Evolutionary conservation across 1,139 yeast genomes (phyloP), one percentile per base, ranked within the genome.

Genomic region (Taphrina deformans): DNA sequence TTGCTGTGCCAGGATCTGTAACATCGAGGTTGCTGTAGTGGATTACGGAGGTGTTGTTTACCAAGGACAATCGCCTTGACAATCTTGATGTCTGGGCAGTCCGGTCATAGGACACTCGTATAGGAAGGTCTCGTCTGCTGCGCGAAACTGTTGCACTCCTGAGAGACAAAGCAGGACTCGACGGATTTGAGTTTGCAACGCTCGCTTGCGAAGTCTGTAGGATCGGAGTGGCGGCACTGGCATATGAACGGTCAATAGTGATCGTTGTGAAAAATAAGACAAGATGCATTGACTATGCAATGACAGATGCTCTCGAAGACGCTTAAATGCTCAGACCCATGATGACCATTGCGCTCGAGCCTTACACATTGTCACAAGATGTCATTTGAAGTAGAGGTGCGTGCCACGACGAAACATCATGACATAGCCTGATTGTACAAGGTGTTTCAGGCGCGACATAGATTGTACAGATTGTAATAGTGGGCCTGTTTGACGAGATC

Each of bases 171-270:
- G 35, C 9, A 48, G 53, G 23, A 27, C 33, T 16, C 26, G n/a
- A n/a, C 53, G 53, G 12, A 29, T 14, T 16, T 27, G 33, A 48
- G 35, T 7, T 16, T 18, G 53, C 6, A 48, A 5, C 14, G 53
- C 53, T 29, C 35, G 21, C 16, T 48, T 48, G 33, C 53, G 53
- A 26, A 48, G 53, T 12, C 33, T 33, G 16, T 48, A 48, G 21
- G 48, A 44, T 2, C 21, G 48, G 27, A 21, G 48, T 9, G 27
- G 48, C 4, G 21, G 48, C 27, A 23, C 48, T 44, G 48, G 48
- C 48, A 44, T 44, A 23, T 44, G 48, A 21, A 6, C 21, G 10
- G 48, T 44, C 48, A 23, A 44, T 6, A n/a, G 10, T 21, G 6
- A 44, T 2, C 10, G 48, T 44, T 27, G 27, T 21, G 7, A 44